Evolutionary conservation across 345 rosid genomes (phyloP).

Genomic region (Hibiscus mutabilis): DNA sequence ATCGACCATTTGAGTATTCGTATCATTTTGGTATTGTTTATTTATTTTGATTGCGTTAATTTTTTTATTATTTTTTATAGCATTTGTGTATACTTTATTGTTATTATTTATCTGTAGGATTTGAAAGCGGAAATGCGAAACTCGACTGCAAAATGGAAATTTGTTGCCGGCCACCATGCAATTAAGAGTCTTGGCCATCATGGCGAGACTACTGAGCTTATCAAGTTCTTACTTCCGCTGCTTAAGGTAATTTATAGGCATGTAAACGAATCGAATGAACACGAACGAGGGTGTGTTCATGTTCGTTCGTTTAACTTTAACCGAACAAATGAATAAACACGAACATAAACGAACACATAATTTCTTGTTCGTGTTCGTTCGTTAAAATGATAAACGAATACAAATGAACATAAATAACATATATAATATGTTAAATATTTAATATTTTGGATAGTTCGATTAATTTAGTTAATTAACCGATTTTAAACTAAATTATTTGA

Average conservation of each 20-base stretch:
- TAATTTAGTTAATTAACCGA: no score
- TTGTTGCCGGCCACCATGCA: slow-evolving; percentile 49
- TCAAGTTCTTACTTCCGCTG: slow-evolving; percentile 30
- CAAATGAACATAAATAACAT: no score
- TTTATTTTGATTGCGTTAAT: not conserved
- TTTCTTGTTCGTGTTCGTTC: no score
- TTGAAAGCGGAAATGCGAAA: slow-evolving; percentile 29
- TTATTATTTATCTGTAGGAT: slow-evolving; percentile 17
- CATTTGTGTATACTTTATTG: not conserved
- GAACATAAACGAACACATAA: no score
- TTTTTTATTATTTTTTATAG: not conserved
- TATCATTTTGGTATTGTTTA: not conserved
- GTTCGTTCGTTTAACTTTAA: no score
- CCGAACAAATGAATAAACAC: no score
- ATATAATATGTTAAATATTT: no score
- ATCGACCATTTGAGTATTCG: not conserved
- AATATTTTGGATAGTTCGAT: no score
- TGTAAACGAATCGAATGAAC: no score
- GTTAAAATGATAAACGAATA: no score
- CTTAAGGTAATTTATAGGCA: slow-evolving; percentile 34
- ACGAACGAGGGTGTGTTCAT: no score
- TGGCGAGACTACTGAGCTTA: slow-evolving; percentile 35
- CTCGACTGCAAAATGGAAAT: slow-evolving; percentile 41
- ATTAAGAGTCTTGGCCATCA: slow-evolving; percentile 46
- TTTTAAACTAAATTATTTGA: no score